These are phyloP conservation scores for Cercis canadensis DNA, from an alignment of 306 rosid species.

Conservation along the genomic window DNA sequence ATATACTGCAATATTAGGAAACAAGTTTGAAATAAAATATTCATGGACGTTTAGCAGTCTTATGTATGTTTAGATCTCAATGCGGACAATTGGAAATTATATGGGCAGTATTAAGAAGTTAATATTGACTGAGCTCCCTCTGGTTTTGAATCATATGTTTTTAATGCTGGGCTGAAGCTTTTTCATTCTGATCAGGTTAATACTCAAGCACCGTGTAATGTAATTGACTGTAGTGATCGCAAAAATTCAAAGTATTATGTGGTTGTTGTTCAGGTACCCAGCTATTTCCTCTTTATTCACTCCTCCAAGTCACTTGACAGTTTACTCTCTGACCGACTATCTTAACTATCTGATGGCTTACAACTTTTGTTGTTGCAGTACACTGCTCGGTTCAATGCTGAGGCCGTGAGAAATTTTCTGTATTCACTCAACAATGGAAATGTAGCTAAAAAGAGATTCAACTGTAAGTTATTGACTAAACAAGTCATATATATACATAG, in stretches of 20 bases:
- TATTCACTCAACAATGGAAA: conserved; percentile 51
- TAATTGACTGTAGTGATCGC: conserved; percentile 75
- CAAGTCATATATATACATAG: neutral
- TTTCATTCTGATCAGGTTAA: conserved; percentile 53
- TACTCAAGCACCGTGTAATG: conserved; percentile 75
- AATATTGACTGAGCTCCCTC: neutral
- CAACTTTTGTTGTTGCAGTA: conserved; percentile 44
- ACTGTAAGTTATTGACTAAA: conserved; percentile 37
- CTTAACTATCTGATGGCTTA: neutral
- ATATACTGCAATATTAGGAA: neutral
- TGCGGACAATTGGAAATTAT: neutral
- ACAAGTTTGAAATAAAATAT: neutral
- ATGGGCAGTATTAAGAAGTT: neutral
- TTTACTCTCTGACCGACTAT: neutral
- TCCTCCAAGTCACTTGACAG: neutral
- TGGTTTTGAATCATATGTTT: neutral
- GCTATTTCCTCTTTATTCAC: neutral
- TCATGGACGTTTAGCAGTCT: neutral
- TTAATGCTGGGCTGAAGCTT: conserved; percentile 1
- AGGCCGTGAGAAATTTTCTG: conserved; percentile 50
- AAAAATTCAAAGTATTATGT: conserved; percentile 86
- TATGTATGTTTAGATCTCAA: neutral
- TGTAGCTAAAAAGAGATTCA: conserved; percentile 53
- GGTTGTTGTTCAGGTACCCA: conserved; percentile 64
- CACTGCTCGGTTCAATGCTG: conserved; percentile 58